Conservation (phyloP, 495 filamentous ascomycete genomes). For the Talaromyces trachyspermus region DNA sequence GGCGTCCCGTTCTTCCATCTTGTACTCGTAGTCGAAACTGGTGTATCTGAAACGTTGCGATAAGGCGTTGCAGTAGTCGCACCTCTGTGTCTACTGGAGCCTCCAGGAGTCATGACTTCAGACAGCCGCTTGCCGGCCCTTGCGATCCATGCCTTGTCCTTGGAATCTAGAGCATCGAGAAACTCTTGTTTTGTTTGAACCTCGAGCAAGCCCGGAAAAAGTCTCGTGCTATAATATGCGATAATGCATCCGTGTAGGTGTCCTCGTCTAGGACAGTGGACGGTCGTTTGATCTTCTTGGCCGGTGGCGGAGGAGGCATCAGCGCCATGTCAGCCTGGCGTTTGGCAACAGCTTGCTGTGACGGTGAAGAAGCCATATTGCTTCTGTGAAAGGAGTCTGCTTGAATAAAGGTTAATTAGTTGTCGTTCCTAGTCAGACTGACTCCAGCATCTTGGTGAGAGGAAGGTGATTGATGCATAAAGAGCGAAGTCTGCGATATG, state of each 20-base stretch:
- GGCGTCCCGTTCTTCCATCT: constrained; percentile 61
- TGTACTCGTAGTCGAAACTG: constrained; percentile 9
- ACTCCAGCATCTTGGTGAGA: too few species aligned
- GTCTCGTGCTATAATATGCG: constrained; percentile 92
- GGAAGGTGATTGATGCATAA: too few species aligned
- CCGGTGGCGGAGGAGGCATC: constrained; percentile 84
- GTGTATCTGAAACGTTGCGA: constrained; percentile 7
- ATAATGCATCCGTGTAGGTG: constrained; percentile 80
- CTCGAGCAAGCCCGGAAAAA: constrained; percentile 93
- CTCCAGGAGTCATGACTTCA: constrained; percentile 74
- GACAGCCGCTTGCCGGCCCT: constrained; percentile 65
- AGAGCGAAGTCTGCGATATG: too few species aligned
- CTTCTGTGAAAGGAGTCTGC: too few species aligned
- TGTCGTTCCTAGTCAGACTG: too few species aligned
- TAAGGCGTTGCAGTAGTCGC: constrained; percentile 21
- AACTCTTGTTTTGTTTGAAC: constrained; percentile 84
- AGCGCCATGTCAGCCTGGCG: constrained; percentile 53
- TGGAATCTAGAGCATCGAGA: constrained; percentile 79
- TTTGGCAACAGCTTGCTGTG: constrained; percentile 31
- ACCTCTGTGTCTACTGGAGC: constrained; percentile 31
- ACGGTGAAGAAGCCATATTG: too few species aligned
- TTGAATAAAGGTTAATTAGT: too few species aligned
- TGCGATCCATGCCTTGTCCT: constrained; percentile 79
- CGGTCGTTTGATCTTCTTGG: constrained; percentile 90
- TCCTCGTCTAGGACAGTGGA: constrained; percentile 89